Conservation (phyloP, 2,329 filamentous ascomycete species). For the Teratosphaeria destructans region DNA sequence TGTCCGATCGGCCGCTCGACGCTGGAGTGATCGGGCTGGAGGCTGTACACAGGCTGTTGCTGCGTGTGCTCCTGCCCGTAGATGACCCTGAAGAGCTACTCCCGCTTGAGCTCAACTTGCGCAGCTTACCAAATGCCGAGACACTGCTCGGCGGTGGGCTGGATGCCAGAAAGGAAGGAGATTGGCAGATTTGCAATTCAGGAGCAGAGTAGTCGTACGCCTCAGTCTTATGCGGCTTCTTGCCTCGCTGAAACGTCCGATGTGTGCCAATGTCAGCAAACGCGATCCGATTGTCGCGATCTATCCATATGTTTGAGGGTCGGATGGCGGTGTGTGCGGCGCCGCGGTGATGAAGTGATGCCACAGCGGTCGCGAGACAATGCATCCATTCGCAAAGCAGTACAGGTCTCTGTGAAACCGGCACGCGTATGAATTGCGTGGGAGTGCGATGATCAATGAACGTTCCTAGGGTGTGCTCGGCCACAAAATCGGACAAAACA, state of each 20-base stretch:
- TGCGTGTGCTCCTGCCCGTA: conserved; percentile 18
- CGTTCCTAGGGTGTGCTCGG: conserved; percentile 56
- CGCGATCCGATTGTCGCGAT: conserved; percentile 54
- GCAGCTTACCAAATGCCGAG: conserved; percentile 18
- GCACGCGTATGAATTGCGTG: conserved; percentile 49
- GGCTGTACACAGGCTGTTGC: conserved; percentile 18
- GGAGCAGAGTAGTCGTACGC: conserved; percentile 64
- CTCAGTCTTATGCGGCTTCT: conserved; percentile 54
- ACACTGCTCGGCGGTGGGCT: conserved; percentile 21
- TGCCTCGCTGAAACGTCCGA: conserved; percentile 41
- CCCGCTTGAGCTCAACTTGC: conserved; percentile 20
- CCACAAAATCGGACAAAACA: conserved; percentile 55
- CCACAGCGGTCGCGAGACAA: conserved; percentile 58
- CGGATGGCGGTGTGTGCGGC: conserved; percentile 59
- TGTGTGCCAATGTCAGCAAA: conserved; percentile 50
- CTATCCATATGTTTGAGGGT: conserved; percentile 60
- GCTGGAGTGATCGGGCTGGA: conserved; percentile 15
- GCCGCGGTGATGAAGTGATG: conserved; percentile 55
- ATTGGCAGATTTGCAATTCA: conserved; percentile 44
- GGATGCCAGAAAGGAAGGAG: conserved; percentile 29
- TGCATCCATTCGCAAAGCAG: conserved; percentile 64
- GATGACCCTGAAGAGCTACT: conserved; percentile 25
- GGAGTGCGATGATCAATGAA: conserved; percentile 55
- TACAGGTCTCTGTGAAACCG: conserved; percentile 49
- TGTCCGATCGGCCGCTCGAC: conserved; percentile 15